Percentiles rank a stretch among this genome's conserved stretches.
Evolutionary conservation across 176 grass and related monocot species (phyloP).

Genomic region (Hsuehochloa calcarea): DNA sequence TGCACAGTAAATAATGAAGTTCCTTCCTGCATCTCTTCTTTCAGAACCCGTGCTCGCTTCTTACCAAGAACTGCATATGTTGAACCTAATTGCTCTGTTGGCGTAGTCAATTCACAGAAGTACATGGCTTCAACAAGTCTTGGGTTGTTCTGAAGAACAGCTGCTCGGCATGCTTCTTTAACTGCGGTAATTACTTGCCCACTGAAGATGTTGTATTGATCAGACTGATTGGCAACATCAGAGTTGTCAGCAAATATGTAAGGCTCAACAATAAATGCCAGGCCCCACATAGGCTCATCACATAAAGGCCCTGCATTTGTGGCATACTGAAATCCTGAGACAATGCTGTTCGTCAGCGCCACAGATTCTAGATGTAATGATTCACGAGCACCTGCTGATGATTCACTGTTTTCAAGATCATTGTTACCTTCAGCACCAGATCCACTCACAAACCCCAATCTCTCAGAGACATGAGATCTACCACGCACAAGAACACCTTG

Average conservation of each 20-base stretch:
- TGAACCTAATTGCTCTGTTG: constrained; percentile 54
- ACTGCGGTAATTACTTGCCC: constrained; percentile 88
- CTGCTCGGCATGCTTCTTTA: constrained; percentile 80
- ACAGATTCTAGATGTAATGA: constrained; percentile 58
- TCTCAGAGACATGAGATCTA: constrained; percentile 68
- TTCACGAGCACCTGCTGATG: constrained; percentile 26
- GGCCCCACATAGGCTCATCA: constrained; percentile 90
- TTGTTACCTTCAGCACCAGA: constrained; percentile 33
- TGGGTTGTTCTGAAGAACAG: constrained; percentile 83
- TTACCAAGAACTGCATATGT: constrained; percentile 74
- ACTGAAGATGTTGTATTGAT: constrained; percentile 73
- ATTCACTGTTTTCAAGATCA: constrained; percentile 20
- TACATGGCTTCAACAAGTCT: constrained; percentile 88
- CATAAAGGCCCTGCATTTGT: constrained; percentile 80
- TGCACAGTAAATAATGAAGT: constrained; percentile 77
- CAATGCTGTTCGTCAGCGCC: constrained; percentile 63
- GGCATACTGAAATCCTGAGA: constrained; percentile 88
- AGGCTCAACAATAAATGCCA: constrained; percentile 73
- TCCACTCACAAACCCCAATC: constrained; percentile 46
- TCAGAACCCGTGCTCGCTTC: constrained; percentile 73
- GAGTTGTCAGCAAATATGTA: constrained; percentile 63
- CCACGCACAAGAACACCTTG: constrained; percentile 49
- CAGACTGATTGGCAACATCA: constrained; percentile 50
- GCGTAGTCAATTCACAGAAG: constrained; percentile 78
- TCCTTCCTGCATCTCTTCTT: constrained; percentile 90